phyloP scores from a whole-genome alignment of 306 rosid genomes.

The Vigna trinervia region DNA sequence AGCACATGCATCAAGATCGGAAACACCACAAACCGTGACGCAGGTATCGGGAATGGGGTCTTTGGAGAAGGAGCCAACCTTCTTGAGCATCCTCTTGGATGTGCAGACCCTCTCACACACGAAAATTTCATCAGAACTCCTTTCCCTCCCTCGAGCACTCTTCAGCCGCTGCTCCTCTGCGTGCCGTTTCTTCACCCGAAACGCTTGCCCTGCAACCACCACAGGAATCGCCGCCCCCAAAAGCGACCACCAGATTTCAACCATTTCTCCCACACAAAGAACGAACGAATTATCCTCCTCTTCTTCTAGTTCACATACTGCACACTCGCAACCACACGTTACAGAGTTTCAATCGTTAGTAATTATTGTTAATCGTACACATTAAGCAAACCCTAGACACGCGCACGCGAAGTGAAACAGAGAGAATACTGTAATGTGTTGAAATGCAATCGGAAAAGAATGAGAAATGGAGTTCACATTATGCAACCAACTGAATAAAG shows the following conservation, averaged over 20 bases:
- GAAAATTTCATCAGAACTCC: slow-evolving; percentile 85
- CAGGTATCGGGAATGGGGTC: slow-evolving; percentile 97
- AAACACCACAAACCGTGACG: slow-evolving; percentile 92
- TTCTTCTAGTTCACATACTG: slow-evolving; percentile 45
- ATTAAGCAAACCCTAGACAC: neutral
- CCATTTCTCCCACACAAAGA: slow-evolving; percentile 57
- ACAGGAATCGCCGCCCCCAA: slow-evolving; percentile 87
- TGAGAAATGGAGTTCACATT: neutral
- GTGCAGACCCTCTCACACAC: slow-evolving; percentile 96
- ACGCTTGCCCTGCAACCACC: slow-evolving; percentile 82
- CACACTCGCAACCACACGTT: slow-evolving; percentile 19
- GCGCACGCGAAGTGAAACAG: neutral
- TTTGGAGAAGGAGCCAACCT: slow-evolving; percentile 90
- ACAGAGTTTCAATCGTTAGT: slow-evolving; percentile 11
- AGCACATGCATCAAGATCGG: slow-evolving; percentile 91
- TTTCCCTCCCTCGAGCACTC: slow-evolving; percentile 86
- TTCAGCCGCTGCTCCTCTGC: slow-evolving; percentile 74
- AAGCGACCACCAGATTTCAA: slow-evolving; percentile 94
- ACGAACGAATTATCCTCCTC: slow-evolving; percentile 32
- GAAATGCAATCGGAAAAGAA: neutral
- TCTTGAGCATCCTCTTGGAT: slow-evolving; percentile 89
- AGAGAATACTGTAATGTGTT: neutral
- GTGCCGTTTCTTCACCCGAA: slow-evolving; percentile 65
- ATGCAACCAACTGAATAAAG: neutral
- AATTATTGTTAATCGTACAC: slow-evolving; percentile 2